Percentiles rank a stretch among this genome's conserved stretches.
Evolutionary conservation across 2,329 filamentous ascomycete genomes (phyloP).

Genomic region (Diplodia mutila): DNA sequence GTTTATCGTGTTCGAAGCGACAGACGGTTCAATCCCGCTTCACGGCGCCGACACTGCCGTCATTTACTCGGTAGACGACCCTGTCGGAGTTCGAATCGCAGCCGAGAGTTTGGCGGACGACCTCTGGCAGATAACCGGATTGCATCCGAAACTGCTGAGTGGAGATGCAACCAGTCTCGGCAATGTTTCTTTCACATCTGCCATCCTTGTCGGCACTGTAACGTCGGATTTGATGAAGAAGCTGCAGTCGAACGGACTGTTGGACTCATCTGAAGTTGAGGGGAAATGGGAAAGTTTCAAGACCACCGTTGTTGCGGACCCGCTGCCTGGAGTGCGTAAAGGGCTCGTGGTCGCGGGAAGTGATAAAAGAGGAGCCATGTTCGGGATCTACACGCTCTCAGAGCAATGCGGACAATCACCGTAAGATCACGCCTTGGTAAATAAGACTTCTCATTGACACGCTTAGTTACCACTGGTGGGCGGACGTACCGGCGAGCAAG

Average conservation of each 20-base stretch:
- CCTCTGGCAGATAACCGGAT: conserved; percentile 30
- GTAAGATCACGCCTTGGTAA: neutral
- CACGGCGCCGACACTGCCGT: conserved; percentile 11
- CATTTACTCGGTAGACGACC: conserved; percentile 29
- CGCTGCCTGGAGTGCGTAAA: neutral
- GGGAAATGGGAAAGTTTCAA: conserved; percentile 1
- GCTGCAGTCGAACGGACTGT: neutral
- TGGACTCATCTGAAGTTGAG: neutral
- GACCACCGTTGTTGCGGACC: neutral
- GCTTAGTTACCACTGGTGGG: conserved; percentile 28
- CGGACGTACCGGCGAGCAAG: conserved; percentile 28
- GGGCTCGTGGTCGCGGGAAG: conserved; percentile 30
- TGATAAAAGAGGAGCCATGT: conserved; percentile 33
- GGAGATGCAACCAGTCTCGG: neutral
- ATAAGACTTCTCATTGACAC: neutral
- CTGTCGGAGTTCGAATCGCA: conserved; percentile 30
- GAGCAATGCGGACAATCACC: conserved; percentile 32
- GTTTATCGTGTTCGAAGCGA: neutral
- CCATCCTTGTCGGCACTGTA: neutral
- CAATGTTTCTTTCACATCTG: neutral
- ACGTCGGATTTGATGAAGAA: neutral
- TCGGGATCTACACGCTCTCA: conserved; percentile 31
- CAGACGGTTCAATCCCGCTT: neutral
- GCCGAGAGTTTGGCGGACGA: conserved; percentile 29
- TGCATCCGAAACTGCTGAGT: neutral